Evolutionary conservation across 208 protist species (phyloP).

Genomic region (Trypanosoma melophagium): DNA sequence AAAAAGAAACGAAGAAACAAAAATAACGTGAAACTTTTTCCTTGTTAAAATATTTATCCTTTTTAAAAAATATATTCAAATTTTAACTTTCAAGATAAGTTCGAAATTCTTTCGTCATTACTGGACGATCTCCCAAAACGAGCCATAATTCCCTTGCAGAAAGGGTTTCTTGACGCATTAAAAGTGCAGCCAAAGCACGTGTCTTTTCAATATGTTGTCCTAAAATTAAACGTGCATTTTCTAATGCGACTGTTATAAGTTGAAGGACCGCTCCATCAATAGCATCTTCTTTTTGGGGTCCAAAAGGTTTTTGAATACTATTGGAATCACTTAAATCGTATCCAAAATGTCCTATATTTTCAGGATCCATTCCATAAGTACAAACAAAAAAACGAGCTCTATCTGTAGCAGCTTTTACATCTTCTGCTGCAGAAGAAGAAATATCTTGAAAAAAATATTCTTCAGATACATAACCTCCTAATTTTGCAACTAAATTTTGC

Average conservation of each 20-base stretch:
- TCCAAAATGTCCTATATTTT: constrained; percentile 80
- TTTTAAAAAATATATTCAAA: background rate
- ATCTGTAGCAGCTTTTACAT: constrained; percentile 89
- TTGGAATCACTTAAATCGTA: constrained; percentile 68
- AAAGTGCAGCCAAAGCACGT: constrained; percentile 64
- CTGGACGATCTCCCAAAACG: constrained; percentile 63
- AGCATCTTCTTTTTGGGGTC: constrained; percentile 87
- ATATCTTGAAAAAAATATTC: constrained; percentile 94
- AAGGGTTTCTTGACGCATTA: constrained; percentile 86
- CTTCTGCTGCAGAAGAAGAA: constrained; percentile 80
- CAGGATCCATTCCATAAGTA: constrained; percentile 85
- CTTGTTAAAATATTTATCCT: constrained; percentile 1
- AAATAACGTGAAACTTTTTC: background rate
- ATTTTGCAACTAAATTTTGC: constrained; percentile 56
- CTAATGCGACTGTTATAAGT: constrained; percentile 76
- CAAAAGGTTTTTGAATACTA: constrained; percentile 93
- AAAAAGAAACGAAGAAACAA: background rate
- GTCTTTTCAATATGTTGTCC: constrained; percentile 52
- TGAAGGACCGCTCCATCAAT: constrained; percentile 90
- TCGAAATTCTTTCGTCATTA: constrained; percentile 78
- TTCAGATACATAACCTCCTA: constrained; percentile 95
- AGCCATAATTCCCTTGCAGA: constrained; percentile 78
- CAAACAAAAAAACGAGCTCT: constrained; percentile 85
- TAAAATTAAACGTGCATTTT: constrained; percentile 63
- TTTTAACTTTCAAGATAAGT: constrained; percentile 69